These are phyloP conservation scores for Coniochaeta ligniaria DNA, from an alignment of 2,329 filamentous ascomycete species.

Conservation along the genomic window DNA sequence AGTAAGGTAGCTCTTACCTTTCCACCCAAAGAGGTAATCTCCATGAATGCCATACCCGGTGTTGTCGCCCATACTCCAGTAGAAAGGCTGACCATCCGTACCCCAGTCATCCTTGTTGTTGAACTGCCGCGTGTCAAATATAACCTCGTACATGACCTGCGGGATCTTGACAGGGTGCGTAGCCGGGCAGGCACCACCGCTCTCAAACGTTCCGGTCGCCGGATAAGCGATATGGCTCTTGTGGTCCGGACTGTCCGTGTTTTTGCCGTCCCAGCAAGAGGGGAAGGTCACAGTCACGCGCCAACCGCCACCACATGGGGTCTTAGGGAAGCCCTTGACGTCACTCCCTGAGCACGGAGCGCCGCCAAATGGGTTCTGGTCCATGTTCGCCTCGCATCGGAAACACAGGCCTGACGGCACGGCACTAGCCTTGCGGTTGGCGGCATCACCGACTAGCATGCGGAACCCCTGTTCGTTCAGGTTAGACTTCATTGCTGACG, in stretches of 20 bases:
- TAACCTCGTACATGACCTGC: conserved; percentile 16
- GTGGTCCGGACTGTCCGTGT: conserved; percentile 1
- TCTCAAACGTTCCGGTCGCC: conserved; percentile 12
- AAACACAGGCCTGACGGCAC: conserved; percentile 17
- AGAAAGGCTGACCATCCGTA: conserved; percentile 24
- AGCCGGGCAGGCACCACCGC: conserved; percentile 12
- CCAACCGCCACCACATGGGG: conserved; percentile 29
- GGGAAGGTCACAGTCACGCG: conserved; percentile 34
- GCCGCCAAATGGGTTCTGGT: conserved; percentile 16
- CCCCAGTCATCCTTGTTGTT: conserved; percentile 27
- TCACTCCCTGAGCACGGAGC: conserved; percentile 21
- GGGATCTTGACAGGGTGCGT: conserved; percentile 14
- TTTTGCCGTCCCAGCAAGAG: conserved; percentile 19
- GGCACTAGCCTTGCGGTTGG: conserved; percentile 7
- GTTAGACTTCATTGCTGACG: not conserved
- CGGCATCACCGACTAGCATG: conserved; percentile 22
- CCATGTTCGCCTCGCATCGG: conserved; percentile 15
- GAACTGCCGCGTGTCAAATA: conserved; percentile 17
- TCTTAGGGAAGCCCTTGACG: conserved; percentile 27
- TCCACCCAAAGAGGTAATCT: conserved; percentile 17
- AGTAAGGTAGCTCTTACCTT: conserved; percentile 6
- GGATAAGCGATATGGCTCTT: conserved; percentile 9
- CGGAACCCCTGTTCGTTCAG: conserved; percentile 18
- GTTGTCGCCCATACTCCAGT: conserved; percentile 15
- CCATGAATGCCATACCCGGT: conserved; percentile 15